These are phyloP conservation scores for Pouteria campechiana DNA, from an alignment of 179 eudicot genomes.

Conservation along the genomic window DNA sequence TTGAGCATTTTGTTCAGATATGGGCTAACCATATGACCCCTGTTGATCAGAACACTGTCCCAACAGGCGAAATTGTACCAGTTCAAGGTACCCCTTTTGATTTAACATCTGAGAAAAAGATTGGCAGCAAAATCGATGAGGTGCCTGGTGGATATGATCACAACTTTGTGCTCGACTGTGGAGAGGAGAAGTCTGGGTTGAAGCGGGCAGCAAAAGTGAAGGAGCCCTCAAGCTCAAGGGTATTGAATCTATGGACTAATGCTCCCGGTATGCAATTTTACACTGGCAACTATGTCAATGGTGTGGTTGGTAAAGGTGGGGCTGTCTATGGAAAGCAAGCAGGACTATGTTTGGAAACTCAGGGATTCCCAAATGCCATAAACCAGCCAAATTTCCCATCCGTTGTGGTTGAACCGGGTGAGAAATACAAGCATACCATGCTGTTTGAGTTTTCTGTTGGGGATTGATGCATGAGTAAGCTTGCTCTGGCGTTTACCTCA, in stretches of 20 bases:
- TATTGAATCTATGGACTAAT: conserved; percentile 75
- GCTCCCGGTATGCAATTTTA: conserved; percentile 95
- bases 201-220: conserved; percentile 71
- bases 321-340: conserved; percentile 70
- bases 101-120: conserved; percentile 71
- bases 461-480: conserved; percentile 8
- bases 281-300: conserved; percentile 72
- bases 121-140: conserved; percentile 48
- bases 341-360: conserved; percentile 85
- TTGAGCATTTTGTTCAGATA: conserved; percentile 68
- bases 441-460: conserved; percentile 72
- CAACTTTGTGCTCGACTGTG: conserved; percentile 78
- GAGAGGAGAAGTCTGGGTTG: conserved; percentile 63
- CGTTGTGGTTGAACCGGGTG: conserved; percentile 58
- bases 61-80: conserved; percentile 71
- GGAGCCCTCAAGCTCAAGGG: conserved; percentile 67
- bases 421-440: conserved; percentile 81
- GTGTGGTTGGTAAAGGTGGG: conserved; percentile 77
- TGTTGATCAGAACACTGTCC: conserved; percentile 56
- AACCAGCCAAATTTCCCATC: conserved; percentile 76
- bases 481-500: no score
- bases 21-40: conserved; percentile 70
- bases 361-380: conserved; percentile 87
- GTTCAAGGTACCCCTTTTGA: conserved; percentile 77
- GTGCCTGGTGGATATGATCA: conserved; percentile 94